Conservation (phyloP, 2,329 filamentous ascomycete genomes). For the Talaromyces rugulosus region DNA sequence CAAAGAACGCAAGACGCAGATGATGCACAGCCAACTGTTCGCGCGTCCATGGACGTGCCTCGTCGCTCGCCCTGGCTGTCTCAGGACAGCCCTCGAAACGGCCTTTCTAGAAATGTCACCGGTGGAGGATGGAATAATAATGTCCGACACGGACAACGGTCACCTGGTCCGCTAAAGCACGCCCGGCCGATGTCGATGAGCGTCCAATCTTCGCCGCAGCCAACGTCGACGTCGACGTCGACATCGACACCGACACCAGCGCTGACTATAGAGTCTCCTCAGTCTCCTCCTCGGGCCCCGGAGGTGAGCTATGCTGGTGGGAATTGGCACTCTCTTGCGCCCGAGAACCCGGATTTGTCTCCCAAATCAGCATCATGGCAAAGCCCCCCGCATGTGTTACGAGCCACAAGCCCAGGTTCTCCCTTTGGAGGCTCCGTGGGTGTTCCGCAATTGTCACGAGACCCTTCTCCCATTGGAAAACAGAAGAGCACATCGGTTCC, state of each 20-base stretch:
- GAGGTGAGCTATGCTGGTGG: constrained; percentile 51
- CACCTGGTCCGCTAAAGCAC: constrained; percentile 60
- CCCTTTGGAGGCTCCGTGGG: constrained; percentile 11
- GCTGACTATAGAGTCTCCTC: constrained; percentile 41
- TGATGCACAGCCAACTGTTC: constrained; percentile 24
- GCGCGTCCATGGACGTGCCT: constrained; percentile 41
- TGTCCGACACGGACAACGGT: constrained; percentile 24
- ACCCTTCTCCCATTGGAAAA: constrained; percentile 24
- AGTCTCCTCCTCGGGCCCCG: constrained; percentile 35
- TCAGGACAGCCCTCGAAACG: constrained; percentile 17
- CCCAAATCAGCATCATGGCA: constrained; percentile 18
- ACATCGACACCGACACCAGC: constrained; percentile 34
- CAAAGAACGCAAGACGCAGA: constrained; percentile 29
- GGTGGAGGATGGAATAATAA: constrained; percentile 20
- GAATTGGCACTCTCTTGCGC: constrained; percentile 57
- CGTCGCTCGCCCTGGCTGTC: constrained; percentile 37
- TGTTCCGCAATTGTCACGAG: constrained; percentile 5
- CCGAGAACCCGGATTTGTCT: constrained; percentile 22
- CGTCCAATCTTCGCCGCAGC: constrained; percentile 37
- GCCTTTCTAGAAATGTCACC: not conserved
- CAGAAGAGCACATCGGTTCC: constrained; percentile 49
- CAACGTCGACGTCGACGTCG: constrained; percentile 38
- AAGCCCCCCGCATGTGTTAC: constrained; percentile 13
- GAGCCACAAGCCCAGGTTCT: constrained; percentile 28
- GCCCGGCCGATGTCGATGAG: constrained; percentile 45